These are phyloP conservation scores for Castanospermum australe DNA, from an alignment of 306 rosid genomes.

Conservation along the genomic window DNA sequence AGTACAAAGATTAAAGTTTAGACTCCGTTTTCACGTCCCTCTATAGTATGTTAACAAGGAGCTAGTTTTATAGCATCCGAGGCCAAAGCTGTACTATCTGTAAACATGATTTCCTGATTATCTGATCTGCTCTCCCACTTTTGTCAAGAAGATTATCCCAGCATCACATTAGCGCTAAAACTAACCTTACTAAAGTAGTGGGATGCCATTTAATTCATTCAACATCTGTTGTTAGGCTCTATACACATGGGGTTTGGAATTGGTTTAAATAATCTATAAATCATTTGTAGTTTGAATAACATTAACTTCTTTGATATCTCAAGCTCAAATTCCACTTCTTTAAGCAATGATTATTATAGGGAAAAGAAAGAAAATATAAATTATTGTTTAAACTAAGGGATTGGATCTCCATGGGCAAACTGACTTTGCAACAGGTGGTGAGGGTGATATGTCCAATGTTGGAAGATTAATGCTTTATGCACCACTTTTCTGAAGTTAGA, in stretches of 20 bases:
- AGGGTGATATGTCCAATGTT: not conserved
- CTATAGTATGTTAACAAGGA: not conserved
- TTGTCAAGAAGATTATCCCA: not conserved
- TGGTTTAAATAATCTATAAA: not conserved
- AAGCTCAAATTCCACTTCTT: not conserved
- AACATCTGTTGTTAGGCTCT: not conserved
- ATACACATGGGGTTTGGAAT: not conserved
- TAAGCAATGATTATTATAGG: not conserved
- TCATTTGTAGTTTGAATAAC: not conserved
- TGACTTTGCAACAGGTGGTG: too few species aligned
- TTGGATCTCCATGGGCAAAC: not conserved
- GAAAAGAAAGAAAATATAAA: not conserved
- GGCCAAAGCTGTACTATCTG: not conserved
- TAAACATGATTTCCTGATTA: not conserved
- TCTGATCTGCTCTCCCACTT: slow-evolving; percentile 12
- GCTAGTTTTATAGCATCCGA: not conserved
- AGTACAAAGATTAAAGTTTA: not conserved
- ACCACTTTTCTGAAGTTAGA: not conserved
- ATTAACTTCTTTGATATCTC: not conserved
- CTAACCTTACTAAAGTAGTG: not conserved
- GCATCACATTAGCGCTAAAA: not conserved
- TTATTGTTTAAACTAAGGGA: not conserved
- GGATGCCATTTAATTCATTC: not conserved
- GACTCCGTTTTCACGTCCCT: not conserved
- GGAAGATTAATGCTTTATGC: not conserved